Conservation (phyloP, 2,329 filamentous ascomycete genomes). For the Verticillium klebahnii region DNA sequence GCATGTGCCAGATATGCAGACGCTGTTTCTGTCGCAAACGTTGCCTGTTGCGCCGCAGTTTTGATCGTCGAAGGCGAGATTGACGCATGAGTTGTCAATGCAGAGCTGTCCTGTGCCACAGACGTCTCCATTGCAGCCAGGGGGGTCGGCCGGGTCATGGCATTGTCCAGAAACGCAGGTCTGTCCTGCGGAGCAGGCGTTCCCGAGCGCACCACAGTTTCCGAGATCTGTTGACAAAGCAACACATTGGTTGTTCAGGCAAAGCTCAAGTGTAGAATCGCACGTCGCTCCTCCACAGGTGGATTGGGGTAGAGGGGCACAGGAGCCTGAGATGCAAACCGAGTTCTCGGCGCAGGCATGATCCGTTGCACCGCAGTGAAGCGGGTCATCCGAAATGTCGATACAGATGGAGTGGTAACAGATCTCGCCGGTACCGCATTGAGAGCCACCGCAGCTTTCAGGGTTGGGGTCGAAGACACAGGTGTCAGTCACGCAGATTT, state of each 20-base stretch:
- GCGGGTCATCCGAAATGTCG: not conserved
- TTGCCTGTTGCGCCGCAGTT: not conserved
- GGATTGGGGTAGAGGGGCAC: not conserved
- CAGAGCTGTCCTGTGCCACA: not conserved
- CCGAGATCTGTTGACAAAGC: not conserved
- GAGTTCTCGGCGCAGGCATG: not conserved
- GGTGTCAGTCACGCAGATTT: not conserved
- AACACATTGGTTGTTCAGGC: not conserved
- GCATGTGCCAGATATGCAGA: not conserved
- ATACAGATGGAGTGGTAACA: not conserved
- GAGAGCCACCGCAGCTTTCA: not conserved
- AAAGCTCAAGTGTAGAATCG: not conserved
- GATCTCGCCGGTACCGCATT: not conserved
- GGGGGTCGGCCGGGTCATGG: not conserved
- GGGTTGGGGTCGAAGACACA: slow-evolving; percentile 2
- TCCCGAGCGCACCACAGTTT: not conserved
- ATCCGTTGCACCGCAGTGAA: slow-evolving; percentile 1
- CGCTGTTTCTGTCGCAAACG: not conserved
- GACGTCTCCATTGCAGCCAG: not conserved
- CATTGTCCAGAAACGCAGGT: not conserved
- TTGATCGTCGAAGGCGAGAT: not conserved
- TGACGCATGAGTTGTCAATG: not conserved
- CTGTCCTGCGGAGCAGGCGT: not conserved
- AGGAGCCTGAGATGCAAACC: not conserved
- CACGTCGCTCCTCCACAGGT: not conserved